Conservation (phyloP, 1,139 yeast genomes). For the Suhomyces kunorum region DNA sequence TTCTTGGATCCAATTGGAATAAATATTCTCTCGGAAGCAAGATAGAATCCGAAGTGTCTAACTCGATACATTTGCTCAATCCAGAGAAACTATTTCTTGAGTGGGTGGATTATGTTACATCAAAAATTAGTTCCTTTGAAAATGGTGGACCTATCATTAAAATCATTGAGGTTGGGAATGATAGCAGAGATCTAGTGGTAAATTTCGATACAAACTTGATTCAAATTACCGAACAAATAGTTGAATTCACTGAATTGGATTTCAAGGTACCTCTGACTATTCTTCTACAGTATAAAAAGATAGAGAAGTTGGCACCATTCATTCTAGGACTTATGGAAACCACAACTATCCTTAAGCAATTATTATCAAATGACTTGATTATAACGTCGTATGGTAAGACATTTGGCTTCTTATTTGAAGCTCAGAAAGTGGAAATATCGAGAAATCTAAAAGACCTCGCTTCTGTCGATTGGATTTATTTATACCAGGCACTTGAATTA, state of each 20-base stretch:
- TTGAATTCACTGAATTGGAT: conserved; percentile 53
- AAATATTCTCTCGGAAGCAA: conserved; percentile 72
- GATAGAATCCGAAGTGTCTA: conserved; percentile 52
- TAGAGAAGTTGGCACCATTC: conserved; percentile 56
- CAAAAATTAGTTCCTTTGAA: conserved; percentile 15
- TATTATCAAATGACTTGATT: conserved; percentile 22
- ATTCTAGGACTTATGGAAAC: conserved; percentile 57
- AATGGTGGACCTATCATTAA: conserved; percentile 43
- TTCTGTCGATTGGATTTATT: conserved; percentile 54
- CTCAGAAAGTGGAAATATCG: conserved; percentile 37
- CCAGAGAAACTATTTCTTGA: conserved; percentile 40
- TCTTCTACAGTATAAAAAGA: conserved; percentile 40
- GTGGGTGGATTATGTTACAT: conserved; percentile 44
- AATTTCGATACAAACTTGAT: conserved; percentile 55
- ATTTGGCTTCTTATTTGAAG: conserved; percentile 44
- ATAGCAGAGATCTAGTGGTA: conserved; percentile 25
- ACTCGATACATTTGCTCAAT: conserved; percentile 48
- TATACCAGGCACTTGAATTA: conserved; percentile 53
- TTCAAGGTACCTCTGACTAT: conserved; percentile 55
- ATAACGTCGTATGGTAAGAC: conserved; percentile 33
- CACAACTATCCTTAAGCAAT: conserved; percentile 31
- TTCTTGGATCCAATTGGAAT: conserved; percentile 74
- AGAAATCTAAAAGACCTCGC: conserved; percentile 27
- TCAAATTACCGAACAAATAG: conserved; percentile 52
- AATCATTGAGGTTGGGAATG: conserved; percentile 20